These are phyloP conservation scores for Cutaneotrichosporon dermatis DNA, from an alignment of 1,284 basidiomycete species.

Conservation along the genomic window DNA sequence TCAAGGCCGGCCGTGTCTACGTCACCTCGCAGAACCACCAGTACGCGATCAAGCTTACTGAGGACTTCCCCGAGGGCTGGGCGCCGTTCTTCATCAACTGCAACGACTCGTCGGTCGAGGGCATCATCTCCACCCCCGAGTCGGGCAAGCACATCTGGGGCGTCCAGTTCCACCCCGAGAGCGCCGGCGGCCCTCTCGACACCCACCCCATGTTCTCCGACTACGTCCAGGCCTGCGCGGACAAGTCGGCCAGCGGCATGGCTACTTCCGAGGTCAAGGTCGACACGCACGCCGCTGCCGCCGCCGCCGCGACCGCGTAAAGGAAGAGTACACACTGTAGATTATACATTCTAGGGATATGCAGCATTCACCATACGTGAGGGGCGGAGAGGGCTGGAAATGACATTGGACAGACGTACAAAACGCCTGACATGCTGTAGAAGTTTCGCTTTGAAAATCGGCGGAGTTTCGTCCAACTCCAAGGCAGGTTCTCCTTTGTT, in stretches of 20 bases:
- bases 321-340: not conserved
- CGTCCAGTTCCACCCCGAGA: conserved; percentile 95
- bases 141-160: conserved; percentile 90
- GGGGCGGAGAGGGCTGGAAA: no score
- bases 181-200: conserved; percentile 63
- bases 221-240: conserved; percentile 61
- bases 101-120: conserved; percentile 93
- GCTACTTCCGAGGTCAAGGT: conserved; percentile 4
- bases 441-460: no score
- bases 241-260: not conserved
- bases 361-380: not conserved
- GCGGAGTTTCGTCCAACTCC: no score
- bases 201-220: conserved; percentile 96
- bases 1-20: conserved; percentile 93
- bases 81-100: conserved; percentile 98
- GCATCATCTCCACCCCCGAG: conserved; percentile 83
- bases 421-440: no score
- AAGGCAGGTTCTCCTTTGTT: no score
- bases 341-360: not conserved
- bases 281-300: conserved; percentile 5
- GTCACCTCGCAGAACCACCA: conserved; percentile 92
- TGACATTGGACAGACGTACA: no score
- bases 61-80: conserved; percentile 91
- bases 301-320: not conserved
- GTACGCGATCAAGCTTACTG: conserved; percentile 85